Evolutionary conservation across 2,329 filamentous ascomycete species (phyloP).

Genomic region (Ophiocordyceps camponoti-rufipedis): DNA sequence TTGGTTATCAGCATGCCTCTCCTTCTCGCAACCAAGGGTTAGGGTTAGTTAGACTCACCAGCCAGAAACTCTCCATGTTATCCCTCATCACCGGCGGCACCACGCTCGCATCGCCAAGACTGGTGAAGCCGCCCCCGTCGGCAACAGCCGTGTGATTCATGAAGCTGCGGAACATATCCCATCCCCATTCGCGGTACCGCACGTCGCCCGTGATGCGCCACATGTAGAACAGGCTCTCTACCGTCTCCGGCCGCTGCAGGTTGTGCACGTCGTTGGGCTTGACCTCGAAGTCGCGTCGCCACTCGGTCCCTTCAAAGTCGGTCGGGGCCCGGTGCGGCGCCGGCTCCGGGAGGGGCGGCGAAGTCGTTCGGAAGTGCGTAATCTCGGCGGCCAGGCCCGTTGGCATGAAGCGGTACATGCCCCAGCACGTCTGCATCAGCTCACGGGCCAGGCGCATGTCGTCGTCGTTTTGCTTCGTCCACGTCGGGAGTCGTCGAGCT

Average conservation of each 20-base stretch:
- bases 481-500: constrained; percentile 52
- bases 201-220: constrained; percentile 89
- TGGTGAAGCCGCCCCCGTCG: constrained; percentile 67
- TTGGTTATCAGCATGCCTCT: neutral
- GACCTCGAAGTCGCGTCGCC: constrained; percentile 65
- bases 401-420: constrained; percentile 80
- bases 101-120: constrained; percentile 53
- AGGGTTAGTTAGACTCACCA: too few species aligned
- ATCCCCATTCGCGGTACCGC: constrained; percentile 88
- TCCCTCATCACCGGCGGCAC: constrained; percentile 55
- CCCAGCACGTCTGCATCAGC: constrained; percentile 94
- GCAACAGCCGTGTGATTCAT: constrained; percentile 66
- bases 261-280: constrained; percentile 79
- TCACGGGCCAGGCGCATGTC: constrained; percentile 79
- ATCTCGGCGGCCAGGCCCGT: constrained; percentile 94
- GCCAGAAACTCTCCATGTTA: constrained; percentile 99
- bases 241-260: constrained; percentile 83
- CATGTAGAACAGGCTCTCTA: constrained; percentile 97
- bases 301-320: constrained; percentile 33
- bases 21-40: neutral
- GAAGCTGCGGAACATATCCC: constrained; percentile 95
- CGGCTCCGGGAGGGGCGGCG: constrained; percentile 43
- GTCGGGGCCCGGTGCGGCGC: constrained; percentile 28
- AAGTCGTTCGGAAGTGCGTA: constrained; percentile 65
- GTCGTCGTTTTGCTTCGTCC: constrained; percentile 65